These are phyloP conservation scores for Cryptococcus wingfieldii DNA, from an alignment of 1,284 basidiomycete genomes.

Conservation along the genomic window DNA sequence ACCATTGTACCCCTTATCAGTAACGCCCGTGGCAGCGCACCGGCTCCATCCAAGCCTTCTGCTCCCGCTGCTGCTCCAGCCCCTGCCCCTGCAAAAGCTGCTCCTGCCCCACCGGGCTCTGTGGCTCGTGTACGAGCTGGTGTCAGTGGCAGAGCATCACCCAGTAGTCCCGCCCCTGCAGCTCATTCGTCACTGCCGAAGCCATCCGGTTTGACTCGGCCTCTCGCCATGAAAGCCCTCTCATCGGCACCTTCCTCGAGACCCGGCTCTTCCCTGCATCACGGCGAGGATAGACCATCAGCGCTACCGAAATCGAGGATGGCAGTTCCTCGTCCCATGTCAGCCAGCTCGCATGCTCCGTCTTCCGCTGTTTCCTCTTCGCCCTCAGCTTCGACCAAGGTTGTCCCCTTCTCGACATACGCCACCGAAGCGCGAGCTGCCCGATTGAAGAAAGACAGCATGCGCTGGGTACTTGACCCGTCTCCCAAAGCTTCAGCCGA, in stretches of 20 bases:
- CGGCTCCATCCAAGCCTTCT: conserved; percentile 10
- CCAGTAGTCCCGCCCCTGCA: conserved; percentile 21
- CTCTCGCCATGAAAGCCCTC: conserved; percentile 44
- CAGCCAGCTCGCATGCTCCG: conserved; percentile 23
- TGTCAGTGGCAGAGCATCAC: not conserved
- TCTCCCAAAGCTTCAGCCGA: conserved; percentile 65
- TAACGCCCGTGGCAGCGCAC: conserved; percentile 49
- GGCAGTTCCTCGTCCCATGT: conserved; percentile 23
- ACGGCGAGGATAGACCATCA: conserved; percentile 25
- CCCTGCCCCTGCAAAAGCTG: conserved; percentile 22
- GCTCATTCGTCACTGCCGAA: conserved; percentile 17
- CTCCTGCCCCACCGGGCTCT: conserved; percentile 8
- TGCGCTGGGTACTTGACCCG: conserved; percentile 72
- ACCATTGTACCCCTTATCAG: conserved; percentile 86
- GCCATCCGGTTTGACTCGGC: conserved; percentile 24
- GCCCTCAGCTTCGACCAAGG: conserved; percentile 38
- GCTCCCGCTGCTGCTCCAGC: conserved; percentile 23
- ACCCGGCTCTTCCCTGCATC: conserved; percentile 21
- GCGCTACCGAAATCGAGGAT: conserved; percentile 28
- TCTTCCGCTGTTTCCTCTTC: conserved; percentile 18
- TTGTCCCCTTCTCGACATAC: conserved; percentile 60
- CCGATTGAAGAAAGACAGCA: conserved; percentile 73
- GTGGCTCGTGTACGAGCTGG: not conserved
- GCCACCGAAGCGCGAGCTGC: conserved; percentile 68
- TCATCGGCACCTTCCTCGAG: conserved; percentile 30